A percentile compares a stretch with the other conserved stretches of the same genome.
phyloP scores from a whole-genome alignment of 495 filamentous ascomycete species.

The Ramalina peruviana region DNA sequence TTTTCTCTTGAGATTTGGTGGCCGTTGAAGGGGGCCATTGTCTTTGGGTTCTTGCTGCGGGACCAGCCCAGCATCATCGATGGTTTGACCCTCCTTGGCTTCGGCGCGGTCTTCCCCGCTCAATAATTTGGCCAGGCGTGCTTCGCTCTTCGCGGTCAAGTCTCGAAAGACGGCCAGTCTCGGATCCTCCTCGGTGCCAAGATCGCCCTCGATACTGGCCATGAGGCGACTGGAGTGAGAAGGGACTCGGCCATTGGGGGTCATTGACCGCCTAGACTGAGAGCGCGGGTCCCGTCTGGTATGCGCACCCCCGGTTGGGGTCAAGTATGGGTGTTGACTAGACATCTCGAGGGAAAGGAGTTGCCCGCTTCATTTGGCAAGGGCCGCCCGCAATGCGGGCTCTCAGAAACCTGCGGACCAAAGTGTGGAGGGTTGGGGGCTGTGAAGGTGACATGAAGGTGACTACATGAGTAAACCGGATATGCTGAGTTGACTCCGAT shows the following conservation, averaged over 20 bases:
- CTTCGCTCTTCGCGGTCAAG: slow-evolving; percentile 44
- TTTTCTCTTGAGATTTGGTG: slow-evolving; percentile 40
- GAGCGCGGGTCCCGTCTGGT: slow-evolving; percentile 30
- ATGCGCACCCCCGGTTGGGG: slow-evolving; percentile 15
- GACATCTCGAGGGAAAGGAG: slow-evolving; percentile 7
- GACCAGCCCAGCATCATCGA: slow-evolving; percentile 20
- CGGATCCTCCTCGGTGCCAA: slow-evolving; percentile 48
- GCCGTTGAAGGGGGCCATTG: slow-evolving; percentile 14
- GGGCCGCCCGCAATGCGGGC: neutral
- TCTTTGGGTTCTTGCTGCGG: slow-evolving; percentile 16
- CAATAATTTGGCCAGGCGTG: slow-evolving; percentile 45
- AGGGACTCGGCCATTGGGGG: slow-evolving; percentile 36
- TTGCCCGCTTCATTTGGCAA: slow-evolving; percentile 1
- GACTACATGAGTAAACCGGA: neutral
- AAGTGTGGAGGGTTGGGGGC: neutral
- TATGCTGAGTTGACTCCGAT: neutral
- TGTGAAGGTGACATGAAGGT: neutral
- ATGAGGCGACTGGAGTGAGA: slow-evolving; percentile 32
- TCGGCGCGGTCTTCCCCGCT: slow-evolving; percentile 31
- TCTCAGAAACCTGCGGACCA: neutral
- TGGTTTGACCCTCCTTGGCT: slow-evolving; percentile 19
- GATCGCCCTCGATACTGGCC: slow-evolving; percentile 36
- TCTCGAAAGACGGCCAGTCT: slow-evolving; percentile 46
- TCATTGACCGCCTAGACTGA: slow-evolving; percentile 30
- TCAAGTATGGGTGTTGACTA: slow-evolving; percentile 6